Conservation (phyloP, 2,329 filamentous ascomycete species). For the Nectriaceae sp. region DNA sequence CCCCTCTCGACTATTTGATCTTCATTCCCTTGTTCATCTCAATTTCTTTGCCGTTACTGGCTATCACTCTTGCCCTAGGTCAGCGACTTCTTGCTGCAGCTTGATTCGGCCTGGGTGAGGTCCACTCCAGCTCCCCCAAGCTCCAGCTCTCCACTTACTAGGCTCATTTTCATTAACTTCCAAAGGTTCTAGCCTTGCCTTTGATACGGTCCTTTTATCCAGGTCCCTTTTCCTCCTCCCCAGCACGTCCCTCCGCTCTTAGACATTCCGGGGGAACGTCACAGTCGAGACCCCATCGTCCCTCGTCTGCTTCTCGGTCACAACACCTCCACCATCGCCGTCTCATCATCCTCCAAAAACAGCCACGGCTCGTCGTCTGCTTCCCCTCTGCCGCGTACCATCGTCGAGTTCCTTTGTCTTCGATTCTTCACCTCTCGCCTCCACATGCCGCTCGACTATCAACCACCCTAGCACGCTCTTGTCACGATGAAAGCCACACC, state of each 20-base stretch:
- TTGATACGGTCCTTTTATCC: background rate
- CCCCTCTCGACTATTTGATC: background rate
- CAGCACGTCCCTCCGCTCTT: background rate
- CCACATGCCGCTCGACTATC: conserved; percentile 33
- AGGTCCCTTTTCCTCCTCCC: background rate
- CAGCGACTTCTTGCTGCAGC: background rate
- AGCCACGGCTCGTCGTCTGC: background rate
- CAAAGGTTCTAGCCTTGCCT: conserved; percentile 9
- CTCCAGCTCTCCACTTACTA: conserved; percentile 28
- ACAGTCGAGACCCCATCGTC: background rate
- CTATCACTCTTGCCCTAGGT: background rate
- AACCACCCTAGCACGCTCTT: conserved; percentile 27
- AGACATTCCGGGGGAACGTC: background rate
- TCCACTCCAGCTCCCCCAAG: conserved; percentile 29
- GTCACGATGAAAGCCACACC: conserved; percentile 89
- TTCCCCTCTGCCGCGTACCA: background rate
- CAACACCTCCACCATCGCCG: background rate
- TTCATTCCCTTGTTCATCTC: background rate
- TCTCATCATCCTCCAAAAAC: background rate
- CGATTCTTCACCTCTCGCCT: conserved; percentile 1
- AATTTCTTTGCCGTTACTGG: background rate
- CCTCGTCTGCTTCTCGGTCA: background rate
- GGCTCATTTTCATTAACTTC: conserved; percentile 17
- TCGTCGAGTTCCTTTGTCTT: background rate
- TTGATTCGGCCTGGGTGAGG: conserved; percentile 9